Conservation (phyloP, 2,329 filamentous ascomycete species). For the Ambrosiella beaveri region DNA sequence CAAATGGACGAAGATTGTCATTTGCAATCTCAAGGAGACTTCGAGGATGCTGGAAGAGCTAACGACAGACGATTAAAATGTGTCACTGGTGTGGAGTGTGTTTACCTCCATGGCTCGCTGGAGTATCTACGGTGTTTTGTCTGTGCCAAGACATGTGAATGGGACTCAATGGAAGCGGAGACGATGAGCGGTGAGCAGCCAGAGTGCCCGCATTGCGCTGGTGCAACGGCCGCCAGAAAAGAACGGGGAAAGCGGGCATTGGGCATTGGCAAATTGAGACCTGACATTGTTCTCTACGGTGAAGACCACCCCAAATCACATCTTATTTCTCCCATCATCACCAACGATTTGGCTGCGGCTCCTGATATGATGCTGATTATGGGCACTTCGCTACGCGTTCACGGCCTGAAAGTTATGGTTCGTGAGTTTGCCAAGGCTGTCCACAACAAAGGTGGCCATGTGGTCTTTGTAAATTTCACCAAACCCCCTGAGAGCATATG, state of each 20-base stretch:
- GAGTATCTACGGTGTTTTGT: slow-evolving; percentile 46
- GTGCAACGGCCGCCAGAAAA: slow-evolving; percentile 42
- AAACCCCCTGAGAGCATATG: slow-evolving; percentile 55
- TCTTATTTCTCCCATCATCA: slow-evolving; percentile 49
- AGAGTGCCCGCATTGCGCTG: slow-evolving; percentile 47
- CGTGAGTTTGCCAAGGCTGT: slow-evolving; percentile 55
- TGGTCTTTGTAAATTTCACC: slow-evolving; percentile 57
- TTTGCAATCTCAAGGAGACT: slow-evolving; percentile 2
- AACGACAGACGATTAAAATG: slow-evolving; percentile 14
- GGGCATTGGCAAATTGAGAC: slow-evolving; percentile 49
- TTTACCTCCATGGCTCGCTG: slow-evolving; percentile 57
- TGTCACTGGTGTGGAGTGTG: slow-evolving; percentile 37
- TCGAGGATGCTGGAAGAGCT: slow-evolving; percentile 1
- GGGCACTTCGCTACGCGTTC: slow-evolving; percentile 53
- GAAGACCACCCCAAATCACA: slow-evolving; percentile 55
- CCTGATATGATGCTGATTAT: slow-evolving; percentile 54
- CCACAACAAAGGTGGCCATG: slow-evolving; percentile 48
- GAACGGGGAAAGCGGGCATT: slow-evolving; percentile 50
- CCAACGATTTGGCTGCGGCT: slow-evolving; percentile 45
- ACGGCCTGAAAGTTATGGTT: slow-evolving; percentile 54
- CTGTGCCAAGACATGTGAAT: slow-evolving; percentile 38
- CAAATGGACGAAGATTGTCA: neutral
- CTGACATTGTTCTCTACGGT: slow-evolving; percentile 58
- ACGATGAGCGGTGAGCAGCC: slow-evolving; percentile 49
- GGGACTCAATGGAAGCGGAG: slow-evolving; percentile 40